phyloP scores from a whole-genome alignment of 2,329 filamentous ascomycete species.

The Cladophialophora yegresii region DNA sequence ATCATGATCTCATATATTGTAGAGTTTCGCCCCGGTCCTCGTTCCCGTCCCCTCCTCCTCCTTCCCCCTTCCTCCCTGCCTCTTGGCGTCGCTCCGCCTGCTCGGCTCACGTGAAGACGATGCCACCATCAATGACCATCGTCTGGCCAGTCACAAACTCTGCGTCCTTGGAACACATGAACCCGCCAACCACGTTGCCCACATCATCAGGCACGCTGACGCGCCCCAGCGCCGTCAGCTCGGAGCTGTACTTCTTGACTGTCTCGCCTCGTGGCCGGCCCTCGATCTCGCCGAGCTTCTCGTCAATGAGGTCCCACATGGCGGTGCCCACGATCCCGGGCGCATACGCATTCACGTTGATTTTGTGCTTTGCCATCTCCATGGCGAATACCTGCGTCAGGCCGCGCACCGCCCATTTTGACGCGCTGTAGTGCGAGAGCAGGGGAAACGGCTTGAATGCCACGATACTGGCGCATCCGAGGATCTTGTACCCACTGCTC shows the following conservation, averaged over 20 bases:
- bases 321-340: slow-evolving; percentile 67
- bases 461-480: slow-evolving; percentile 59
- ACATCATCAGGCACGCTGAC: slow-evolving; percentile 65
- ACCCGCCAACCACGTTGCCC: slow-evolving; percentile 60
- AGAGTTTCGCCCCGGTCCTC: neutral
- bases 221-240: slow-evolving; percentile 60
- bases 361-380: slow-evolving; percentile 64
- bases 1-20: neutral
- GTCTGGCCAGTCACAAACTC: slow-evolving; percentile 69
- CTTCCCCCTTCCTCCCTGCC: neutral
- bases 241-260: slow-evolving; percentile 57
- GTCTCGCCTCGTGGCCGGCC: slow-evolving; percentile 57
- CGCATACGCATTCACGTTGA: slow-evolving; percentile 68
- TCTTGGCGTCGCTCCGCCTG: neutral
- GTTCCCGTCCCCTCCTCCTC: too few species aligned
- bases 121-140: slow-evolving; percentile 62
- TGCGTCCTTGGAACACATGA: slow-evolving; percentile 59
- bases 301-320: slow-evolving; percentile 71
- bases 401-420: slow-evolving; percentile 68
- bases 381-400: slow-evolving; percentile 67
- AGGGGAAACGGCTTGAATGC: slow-evolving; percentile 58
- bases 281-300: slow-evolving; percentile 56
- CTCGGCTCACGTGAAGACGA: slow-evolving; percentile 46
- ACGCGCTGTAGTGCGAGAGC: slow-evolving; percentile 64
- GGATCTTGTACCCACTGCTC: slow-evolving; percentile 49